phyloP scores from a whole-genome alignment of 2,329 filamentous ascomycete species.

The Colletotrichum musae region DNA sequence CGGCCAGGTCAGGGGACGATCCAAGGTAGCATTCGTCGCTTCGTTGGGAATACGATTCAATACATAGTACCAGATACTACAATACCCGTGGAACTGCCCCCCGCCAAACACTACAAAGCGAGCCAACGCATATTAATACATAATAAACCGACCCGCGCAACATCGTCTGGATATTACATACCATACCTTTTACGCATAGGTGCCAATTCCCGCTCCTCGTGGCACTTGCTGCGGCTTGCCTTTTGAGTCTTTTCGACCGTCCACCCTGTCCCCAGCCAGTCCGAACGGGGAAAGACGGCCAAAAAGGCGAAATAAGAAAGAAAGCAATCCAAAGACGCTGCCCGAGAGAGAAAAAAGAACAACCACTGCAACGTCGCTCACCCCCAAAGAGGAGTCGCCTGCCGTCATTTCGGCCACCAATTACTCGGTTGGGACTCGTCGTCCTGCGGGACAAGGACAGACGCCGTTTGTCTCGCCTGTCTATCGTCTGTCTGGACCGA shows the following conservation, averaged over 20 bases:
- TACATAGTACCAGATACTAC: slow-evolving; percentile 14
- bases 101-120: neutral
- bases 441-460: slow-evolving; percentile 25
- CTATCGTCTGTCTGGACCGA: too few species aligned
- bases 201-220: slow-evolving; percentile 22
- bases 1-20: slow-evolving; percentile 36
- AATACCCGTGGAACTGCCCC: neutral
- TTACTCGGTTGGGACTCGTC: slow-evolving; percentile 35
- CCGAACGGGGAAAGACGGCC: slow-evolving; percentile 20
- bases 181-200: too few species aligned
- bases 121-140: slow-evolving; percentile 19
- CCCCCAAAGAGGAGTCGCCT: slow-evolving; percentile 19
- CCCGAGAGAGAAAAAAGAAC: slow-evolving; percentile 10
- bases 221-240: slow-evolving; percentile 9
- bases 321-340: slow-evolving; percentile 11
- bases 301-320: slow-evolving; percentile 26
- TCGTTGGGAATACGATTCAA: slow-evolving; percentile 18
- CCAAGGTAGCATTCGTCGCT: slow-evolving; percentile 32
- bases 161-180: too few species aligned
- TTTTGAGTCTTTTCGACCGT: neutral
- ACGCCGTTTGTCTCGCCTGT: neutral
- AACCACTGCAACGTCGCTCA: slow-evolving; percentile 28
- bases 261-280: slow-evolving; percentile 23
- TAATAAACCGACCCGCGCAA: slow-evolving; percentile 25
- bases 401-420: slow-evolving; percentile 27